Evolutionary conservation across 371 early-diverging fungal genomes (phyloP).

Genomic region (Rhizopus arrhizus): DNA sequence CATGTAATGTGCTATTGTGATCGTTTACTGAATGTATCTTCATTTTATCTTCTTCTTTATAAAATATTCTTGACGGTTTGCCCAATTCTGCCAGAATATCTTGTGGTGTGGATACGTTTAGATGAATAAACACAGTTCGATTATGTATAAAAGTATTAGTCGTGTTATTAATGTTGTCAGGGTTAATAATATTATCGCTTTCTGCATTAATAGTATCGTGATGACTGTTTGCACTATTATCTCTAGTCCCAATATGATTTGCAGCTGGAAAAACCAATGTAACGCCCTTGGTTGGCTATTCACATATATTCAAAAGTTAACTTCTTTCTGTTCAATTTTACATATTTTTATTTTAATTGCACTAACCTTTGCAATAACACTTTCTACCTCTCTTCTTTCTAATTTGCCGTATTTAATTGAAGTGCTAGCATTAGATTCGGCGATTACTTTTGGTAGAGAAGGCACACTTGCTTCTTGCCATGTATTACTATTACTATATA

Average conservation of each 20-base stretch:
- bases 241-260: conserved; percentile 28
- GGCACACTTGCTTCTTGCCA: conserved; percentile 58
- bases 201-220: neutral
- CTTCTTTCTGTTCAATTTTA: neutral
- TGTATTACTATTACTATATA: conserved; percentile 49
- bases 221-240: neutral
- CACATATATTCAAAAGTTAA: neutral
- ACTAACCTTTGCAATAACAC: conserved; percentile 55
- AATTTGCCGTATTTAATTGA: conserved; percentile 40
- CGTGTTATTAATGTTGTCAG: conserved; percentile 25
- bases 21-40: conserved; percentile 61
- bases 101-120: conserved; percentile 61
- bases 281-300: conserved; percentile 45
- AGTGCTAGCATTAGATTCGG: conserved; percentile 46
- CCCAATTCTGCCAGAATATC: conserved; percentile 75
- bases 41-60: conserved; percentile 77
- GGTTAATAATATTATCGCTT: conserved; percentile 3
- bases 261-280: conserved; percentile 40
- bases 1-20: conserved; percentile 13
- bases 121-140: conserved; percentile 39
- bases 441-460: conserved; percentile 43
- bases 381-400: conserved; percentile 51
- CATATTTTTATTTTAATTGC: neutral
- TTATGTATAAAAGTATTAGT: conserved; percentile 16
- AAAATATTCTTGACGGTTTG: conserved; percentile 61